Evolutionary conservation across 164 flowering plant species (phyloP).

Genomic region (Akebia trifoliata): DNA sequence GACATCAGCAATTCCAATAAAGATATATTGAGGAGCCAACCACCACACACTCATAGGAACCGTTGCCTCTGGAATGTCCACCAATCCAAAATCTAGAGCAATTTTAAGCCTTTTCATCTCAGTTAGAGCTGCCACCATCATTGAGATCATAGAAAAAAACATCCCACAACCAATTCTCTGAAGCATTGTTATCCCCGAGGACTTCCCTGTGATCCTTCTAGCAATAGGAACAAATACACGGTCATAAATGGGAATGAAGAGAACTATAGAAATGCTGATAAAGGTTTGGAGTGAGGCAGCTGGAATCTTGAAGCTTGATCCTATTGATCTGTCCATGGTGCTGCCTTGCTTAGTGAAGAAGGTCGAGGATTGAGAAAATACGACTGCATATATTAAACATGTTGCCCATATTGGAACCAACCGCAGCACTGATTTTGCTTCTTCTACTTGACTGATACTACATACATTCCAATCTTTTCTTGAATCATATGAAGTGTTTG

Average conservation of each 20-base stretch:
- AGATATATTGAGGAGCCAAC: constrained; percentile 21
- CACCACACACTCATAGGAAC: constrained; percentile 27
- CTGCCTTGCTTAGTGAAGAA: constrained; percentile 15
- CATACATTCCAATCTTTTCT: neutral
- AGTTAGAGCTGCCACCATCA: constrained; percentile 15
- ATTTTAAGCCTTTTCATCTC: constrained; percentile 16
- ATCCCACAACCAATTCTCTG: constrained; percentile 15
- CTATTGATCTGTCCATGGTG: constrained; percentile 14
- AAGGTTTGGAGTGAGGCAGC: constrained; percentile 14
- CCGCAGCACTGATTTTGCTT: constrained; percentile 3
- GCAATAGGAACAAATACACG: constrained; percentile 7
- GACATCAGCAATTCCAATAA: constrained; percentile 18
- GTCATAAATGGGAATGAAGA: constrained; percentile 7
- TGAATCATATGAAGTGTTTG: neutral
- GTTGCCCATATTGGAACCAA: constrained; percentile 13
- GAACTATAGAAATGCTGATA: constrained; percentile 3
- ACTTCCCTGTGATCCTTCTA: constrained; percentile 1
- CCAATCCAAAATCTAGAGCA: constrained; percentile 17
- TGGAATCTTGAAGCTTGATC: constrained; percentile 9
- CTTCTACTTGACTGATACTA: constrained; percentile 8
- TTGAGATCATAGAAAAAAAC: constrained; percentile 4
- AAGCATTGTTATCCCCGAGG: constrained; percentile 15
- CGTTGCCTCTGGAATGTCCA: constrained; percentile 16
- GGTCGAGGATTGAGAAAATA: constrained; percentile 11
- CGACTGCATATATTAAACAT: constrained; percentile 8